Conservation (phyloP, 495 filamentous ascomycete species). For the Trichocladium antarcticum region DNA sequence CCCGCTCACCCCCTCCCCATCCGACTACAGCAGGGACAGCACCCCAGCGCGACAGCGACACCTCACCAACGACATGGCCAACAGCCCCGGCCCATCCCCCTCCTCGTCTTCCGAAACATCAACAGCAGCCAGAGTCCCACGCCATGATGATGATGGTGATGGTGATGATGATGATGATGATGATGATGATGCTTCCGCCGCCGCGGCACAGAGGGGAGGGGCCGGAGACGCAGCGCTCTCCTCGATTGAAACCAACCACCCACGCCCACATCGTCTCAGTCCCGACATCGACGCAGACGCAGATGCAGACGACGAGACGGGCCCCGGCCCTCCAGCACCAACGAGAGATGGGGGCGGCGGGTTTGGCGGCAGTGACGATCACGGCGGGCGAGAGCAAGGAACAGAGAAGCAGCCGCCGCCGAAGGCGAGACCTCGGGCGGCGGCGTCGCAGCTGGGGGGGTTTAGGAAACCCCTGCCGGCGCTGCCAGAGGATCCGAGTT, state of each 20-base stretch:
- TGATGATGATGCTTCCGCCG: no score
- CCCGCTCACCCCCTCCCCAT: conserved; percentile 29
- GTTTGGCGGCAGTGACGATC: background rate
- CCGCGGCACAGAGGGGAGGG: no score
- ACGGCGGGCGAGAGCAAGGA: background rate
- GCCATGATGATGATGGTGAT: no score
- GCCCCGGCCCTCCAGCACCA: background rate
- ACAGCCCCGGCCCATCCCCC: conserved; percentile 9
- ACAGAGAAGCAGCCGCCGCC: conserved; percentile 1
- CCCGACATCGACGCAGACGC: no score
- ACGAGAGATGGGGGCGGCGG: background rate
- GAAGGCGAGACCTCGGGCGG: background rate
- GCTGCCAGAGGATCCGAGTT: conserved; percentile 36
- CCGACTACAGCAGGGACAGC: conserved; percentile 23
- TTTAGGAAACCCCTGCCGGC: conserved; percentile 41
- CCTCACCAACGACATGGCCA: conserved; percentile 8
- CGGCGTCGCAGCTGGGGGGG: conserved; percentile 13
- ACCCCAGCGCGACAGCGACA: conserved; percentile 2
- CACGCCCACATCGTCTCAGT: no score
- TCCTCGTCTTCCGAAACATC: no score
- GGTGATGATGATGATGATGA: no score
- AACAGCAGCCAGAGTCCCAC: no score
- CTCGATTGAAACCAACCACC: no score
- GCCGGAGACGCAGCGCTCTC: no score
- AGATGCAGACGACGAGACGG: no score